phyloP scores from a whole-genome alignment of 1,284 basidiomycete species.

The Puccinia novopanici region DNA sequence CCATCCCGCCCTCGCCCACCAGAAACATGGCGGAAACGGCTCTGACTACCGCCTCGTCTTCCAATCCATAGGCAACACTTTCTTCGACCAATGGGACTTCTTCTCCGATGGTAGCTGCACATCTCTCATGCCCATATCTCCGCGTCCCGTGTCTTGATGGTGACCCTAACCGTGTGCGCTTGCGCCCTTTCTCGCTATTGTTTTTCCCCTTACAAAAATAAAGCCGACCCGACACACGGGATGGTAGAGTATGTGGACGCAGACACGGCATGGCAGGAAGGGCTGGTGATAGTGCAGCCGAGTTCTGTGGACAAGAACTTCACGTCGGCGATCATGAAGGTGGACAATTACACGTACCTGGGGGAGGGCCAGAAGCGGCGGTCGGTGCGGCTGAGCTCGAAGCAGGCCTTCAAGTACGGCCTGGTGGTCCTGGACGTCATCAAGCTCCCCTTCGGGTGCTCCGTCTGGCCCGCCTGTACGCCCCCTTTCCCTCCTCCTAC shows the following conservation, averaged over 20 bases:
- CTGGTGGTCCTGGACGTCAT: constrained; percentile 75
- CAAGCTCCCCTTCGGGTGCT: constrained; percentile 75
- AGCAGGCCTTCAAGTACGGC: constrained; percentile 69
- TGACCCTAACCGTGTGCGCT: too few species aligned
- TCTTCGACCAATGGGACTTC: constrained; percentile 47
- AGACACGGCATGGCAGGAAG: constrained; percentile 62
- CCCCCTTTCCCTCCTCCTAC: not conserved
- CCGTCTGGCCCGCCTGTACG: constrained; percentile 73
- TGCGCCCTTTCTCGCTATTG: not conserved
- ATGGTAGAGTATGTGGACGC: constrained; percentile 66
- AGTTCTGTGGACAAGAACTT: constrained; percentile 54
- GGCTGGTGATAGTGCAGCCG: constrained; percentile 69
- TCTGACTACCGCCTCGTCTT: constrained; percentile 8
- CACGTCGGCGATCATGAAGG: constrained; percentile 69
- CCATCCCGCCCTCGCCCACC: not conserved
- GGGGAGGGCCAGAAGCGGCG: constrained; percentile 65
- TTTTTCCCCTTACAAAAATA: not conserved
- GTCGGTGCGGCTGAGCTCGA: constrained; percentile 72
- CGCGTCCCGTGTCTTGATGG: not conserved
- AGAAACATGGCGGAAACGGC: not conserved
- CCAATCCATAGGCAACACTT: constrained; percentile 27
- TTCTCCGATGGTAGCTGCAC: constrained; percentile 27
- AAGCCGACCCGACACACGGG: constrained; percentile 77
- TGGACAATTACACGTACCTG: constrained; percentile 76
- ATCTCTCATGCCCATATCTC: not conserved